Percentiles rank a stretch among this genome's conserved stretches.
Conservation (phyloP, 257 asterid genomes). For the Voacanga thouarsii region DNA sequence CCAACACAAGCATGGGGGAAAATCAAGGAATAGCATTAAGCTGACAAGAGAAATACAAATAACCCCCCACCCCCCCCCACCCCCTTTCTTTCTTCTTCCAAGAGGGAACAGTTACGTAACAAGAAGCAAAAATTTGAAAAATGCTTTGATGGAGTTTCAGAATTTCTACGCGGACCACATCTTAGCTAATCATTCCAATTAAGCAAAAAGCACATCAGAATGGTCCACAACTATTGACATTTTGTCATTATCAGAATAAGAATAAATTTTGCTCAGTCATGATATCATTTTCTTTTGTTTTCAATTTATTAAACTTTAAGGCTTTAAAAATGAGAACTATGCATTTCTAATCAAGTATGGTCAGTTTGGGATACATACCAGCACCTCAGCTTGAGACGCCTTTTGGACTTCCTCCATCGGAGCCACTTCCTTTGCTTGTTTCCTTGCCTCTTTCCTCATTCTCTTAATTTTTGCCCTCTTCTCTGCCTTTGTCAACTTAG, state of each 20-base stretch:
- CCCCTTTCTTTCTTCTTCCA: neutral
- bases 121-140: neutral
- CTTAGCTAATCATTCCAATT: neutral
- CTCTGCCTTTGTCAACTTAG: constrained; percentile 68
- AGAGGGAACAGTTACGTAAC: neutral
- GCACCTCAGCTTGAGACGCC: constrained; percentile 66
- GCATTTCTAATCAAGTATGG: neutral
- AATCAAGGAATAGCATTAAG: neutral
- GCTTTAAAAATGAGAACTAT: neutral
- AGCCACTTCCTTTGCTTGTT: constrained; percentile 50
- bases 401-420: constrained; percentile 47
- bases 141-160: neutral
- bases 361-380: constrained; percentile 45
- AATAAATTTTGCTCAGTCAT: neutral
- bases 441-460: constrained; percentile 82
- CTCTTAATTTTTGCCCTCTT: constrained; percentile 72
- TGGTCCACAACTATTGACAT: neutral
- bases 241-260: neutral
- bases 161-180: neutral
- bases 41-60: neutral
- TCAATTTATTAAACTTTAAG: neutral
- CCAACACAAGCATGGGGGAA: neutral
- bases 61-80: too few relatives aligned
- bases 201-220: neutral
- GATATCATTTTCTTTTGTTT: neutral